Conservation (phyloP, 2,329 filamentous ascomycete genomes). For the Exophiala aquamarina region DNA sequence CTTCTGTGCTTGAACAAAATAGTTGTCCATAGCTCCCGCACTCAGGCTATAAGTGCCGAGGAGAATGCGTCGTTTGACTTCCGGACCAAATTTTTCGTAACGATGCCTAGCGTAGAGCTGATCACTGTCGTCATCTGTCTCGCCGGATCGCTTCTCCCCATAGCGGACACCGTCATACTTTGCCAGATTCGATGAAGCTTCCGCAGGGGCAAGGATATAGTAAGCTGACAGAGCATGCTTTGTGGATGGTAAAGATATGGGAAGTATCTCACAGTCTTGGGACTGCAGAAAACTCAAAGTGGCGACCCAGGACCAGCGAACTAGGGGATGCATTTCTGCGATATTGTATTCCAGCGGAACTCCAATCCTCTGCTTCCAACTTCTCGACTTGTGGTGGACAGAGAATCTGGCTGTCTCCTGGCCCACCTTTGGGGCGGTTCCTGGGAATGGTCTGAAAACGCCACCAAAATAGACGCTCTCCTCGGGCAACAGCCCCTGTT, state of each 20-base stretch:
- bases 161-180: conserved; percentile 98
- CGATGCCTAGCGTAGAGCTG: conserved; percentile 77
- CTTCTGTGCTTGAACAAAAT: conserved; percentile 91
- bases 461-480: too few relatives aligned
- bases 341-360: conserved; percentile 82
- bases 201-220: conserved; percentile 91
- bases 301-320: conserved; percentile 68
- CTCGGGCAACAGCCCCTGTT: too few relatives aligned
- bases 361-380: conserved; percentile 49
- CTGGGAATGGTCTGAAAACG: too few relatives aligned
- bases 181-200: conserved; percentile 92
- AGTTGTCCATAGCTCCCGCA: conserved; percentile 89
- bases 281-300: conserved; percentile 61
- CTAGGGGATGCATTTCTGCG: conserved; percentile 67
- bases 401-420: too few relatives aligned
- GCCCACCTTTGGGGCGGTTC: too few relatives aligned
- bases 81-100: conserved; percentile 72
- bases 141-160: conserved; percentile 57
- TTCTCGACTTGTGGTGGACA: too few relatives aligned
- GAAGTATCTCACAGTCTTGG: conserved; percentile 69
- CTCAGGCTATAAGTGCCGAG: conserved; percentile 88
- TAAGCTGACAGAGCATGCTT: conserved; percentile 86
- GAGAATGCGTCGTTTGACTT: conserved; percentile 83
- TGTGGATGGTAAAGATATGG: conserved; percentile 79
- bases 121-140: conserved; percentile 54